phyloP scores from a whole-genome alignment of 1,139 yeast genomes.

The Suhomyces terraborum region DNA sequence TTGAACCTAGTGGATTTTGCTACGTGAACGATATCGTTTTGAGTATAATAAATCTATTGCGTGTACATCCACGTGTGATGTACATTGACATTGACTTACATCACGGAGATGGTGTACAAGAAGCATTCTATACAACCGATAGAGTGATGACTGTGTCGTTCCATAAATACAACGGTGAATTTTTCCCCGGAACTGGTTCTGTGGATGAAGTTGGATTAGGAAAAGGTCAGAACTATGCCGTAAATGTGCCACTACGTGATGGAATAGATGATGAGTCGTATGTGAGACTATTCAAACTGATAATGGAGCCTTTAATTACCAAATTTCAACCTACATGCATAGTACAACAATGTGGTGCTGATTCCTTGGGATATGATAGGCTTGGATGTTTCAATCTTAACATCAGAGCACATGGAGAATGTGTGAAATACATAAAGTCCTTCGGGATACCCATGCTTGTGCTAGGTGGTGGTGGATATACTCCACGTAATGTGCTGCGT shows the following conservation, averaged over 20 bases:
- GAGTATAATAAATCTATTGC: conserved; percentile 75
- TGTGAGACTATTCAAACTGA: conserved; percentile 71
- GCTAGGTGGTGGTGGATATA: conserved; percentile 97
- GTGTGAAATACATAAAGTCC: conserved; percentile 82
- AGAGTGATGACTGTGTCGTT: conserved; percentile 94
- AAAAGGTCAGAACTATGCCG: conserved; percentile 79
- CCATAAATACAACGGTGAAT: conserved; percentile 93
- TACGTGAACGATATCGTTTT: conserved; percentile 93
- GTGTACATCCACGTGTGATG: conserved; percentile 87
- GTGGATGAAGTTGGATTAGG: conserved; percentile 86
- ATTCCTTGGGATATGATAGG: conserved; percentile 89
- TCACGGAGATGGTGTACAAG: conserved; percentile 98
- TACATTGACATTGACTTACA: conserved; percentile 95
- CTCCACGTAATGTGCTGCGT: conserved; percentile 92
- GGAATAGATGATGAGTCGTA: conserved; percentile 96
- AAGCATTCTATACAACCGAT: conserved; percentile 93
- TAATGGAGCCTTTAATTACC: conserved; percentile 84
- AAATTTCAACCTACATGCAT: conserved; percentile 88
- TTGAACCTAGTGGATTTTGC: conserved; percentile 93
- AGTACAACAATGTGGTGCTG: conserved; percentile 97
- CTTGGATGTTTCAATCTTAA: conserved; percentile 91
- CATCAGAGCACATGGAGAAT: conserved; percentile 91
- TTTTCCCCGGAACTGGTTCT: conserved; percentile 96
- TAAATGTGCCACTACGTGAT: conserved; percentile 92
- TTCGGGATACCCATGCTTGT: conserved; percentile 90